phyloP scores from a whole-genome alignment of 108 stramenopile species.

The Craspedostauros australis region DNA sequence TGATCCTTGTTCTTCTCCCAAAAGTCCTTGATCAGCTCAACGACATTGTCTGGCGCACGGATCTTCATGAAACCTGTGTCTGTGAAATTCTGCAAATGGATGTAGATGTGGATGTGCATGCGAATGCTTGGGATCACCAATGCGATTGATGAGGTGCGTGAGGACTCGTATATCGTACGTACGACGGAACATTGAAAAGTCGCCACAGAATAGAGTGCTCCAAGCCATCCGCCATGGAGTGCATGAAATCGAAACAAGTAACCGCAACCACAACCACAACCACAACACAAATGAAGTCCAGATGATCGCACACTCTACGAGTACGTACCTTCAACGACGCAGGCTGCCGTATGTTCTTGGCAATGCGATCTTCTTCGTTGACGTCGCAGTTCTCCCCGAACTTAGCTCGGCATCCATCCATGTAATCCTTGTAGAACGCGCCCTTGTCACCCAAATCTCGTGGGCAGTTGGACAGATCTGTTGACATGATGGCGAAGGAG shows the following conservation, averaged over 20 bases:
- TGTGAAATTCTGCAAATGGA: constrained; percentile 29
- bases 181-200: too few relatives aligned
- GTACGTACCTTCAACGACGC: constrained; percentile 10
- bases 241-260: too few relatives aligned
- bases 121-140: too few relatives aligned
- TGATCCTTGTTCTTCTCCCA: constrained; percentile 38
- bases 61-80: constrained; percentile 40
- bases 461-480: too few relatives aligned
- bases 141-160: constrained; percentile 17
- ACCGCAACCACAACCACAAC: too few relatives aligned
- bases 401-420: constrained; percentile 34
- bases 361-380: constrained; percentile 17
- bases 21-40: constrained; percentile 22
- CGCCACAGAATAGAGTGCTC: background rate
- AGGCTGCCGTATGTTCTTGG: constrained; percentile 11
- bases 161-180: background rate
- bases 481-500: too few relatives aligned
- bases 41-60: constrained; percentile 24
- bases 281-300: too few relatives aligned
- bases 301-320: too few relatives aligned
- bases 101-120: background rate
- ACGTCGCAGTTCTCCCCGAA: constrained; percentile 2
- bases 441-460: too few relatives aligned
- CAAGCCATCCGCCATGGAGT: background rate
- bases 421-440: constrained; percentile 35